Conservation (phyloP, 2,329 filamentous ascomycete genomes). For the Trichoderma koningii region DNA sequence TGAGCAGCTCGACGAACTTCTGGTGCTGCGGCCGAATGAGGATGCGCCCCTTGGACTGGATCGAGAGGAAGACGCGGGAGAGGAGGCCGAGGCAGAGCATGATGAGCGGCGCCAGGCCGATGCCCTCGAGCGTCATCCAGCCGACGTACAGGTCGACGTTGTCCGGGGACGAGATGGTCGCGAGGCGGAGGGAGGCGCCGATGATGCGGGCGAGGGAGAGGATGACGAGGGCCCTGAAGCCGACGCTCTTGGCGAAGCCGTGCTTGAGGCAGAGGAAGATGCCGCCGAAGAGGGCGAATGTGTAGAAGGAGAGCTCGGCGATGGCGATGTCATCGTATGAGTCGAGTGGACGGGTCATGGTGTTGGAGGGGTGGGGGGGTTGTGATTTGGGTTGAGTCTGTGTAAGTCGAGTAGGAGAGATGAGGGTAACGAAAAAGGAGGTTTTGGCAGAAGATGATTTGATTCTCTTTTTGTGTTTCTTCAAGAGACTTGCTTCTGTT, state of each 20-base stretch:
- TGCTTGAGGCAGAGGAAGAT: slow-evolving; percentile 49
- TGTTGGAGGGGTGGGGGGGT: background rate
- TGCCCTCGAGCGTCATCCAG: slow-evolving; percentile 38
- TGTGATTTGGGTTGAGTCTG: too few species aligned
- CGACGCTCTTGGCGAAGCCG: slow-evolving; percentile 60
- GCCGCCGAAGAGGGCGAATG: slow-evolving; percentile 35
- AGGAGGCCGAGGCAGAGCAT: slow-evolving; percentile 43
- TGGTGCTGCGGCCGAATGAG: slow-evolving; percentile 37
- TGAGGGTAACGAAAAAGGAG: too few species aligned
- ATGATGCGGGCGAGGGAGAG: slow-evolving; percentile 61
- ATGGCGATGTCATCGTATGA: slow-evolving; percentile 40
- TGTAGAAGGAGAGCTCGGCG: slow-evolving; percentile 39
- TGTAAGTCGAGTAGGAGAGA: background rate
- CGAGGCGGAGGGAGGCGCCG: slow-evolving; percentile 49
- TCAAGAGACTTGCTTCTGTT: background rate
- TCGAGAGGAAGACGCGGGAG: slow-evolving; percentile 48
- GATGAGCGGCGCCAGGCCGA: slow-evolving; percentile 51
- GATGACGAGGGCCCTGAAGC: slow-evolving; percentile 62
- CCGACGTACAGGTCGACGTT: slow-evolving; percentile 42
- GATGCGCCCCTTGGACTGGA: slow-evolving; percentile 43
- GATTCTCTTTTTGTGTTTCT: background rate
- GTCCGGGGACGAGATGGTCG: slow-evolving; percentile 52
- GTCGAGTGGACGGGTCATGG: slow-evolving; percentile 33
- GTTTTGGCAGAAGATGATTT: background rate
- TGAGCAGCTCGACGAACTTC: slow-evolving; percentile 45